Evolutionary conservation across 768 basidiomycete genomes (phyloP), one percentile per base, ranked within the genome.

Genomic region (Hypholoma sublateritium): DNA sequence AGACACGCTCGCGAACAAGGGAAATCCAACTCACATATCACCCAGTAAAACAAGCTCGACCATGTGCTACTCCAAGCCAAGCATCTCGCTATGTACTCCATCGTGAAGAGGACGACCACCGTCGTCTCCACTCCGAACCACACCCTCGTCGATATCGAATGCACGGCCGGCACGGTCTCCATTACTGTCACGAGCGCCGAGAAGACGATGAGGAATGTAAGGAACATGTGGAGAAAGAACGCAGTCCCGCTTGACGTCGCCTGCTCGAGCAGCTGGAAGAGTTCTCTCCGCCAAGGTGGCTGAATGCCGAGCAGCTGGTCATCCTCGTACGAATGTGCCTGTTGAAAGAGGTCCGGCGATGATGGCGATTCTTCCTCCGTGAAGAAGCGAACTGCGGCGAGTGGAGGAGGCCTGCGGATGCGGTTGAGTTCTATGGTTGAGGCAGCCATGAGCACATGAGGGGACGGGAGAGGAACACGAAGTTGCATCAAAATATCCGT

Each of bases 121-220:
- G 81, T 86, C 16, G 93, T 93, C 73, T 95, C 94, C 19, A 93
- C 67, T 1, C 94, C 94, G 59, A 96, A 96, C 85, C 94, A 93
- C 6, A 88, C 75, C 36, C 85, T 76, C 13, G 81, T 83, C 2
- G 85, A 81, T 2, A 87, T 83, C 9, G 81, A 79, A 66, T 89
- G 89, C 60, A 92, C 86, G 1, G 83, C 80, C 0, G 89, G 91
- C 1, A 93, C 85, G 0, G 91, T 93, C 69, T 93, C 91, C 22
- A 93, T 73, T 4, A 91, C 77, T 0, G 91, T 93, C 24, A 93
- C 83, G 37, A 89, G 60, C 1, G 91, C 91, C 1, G 88, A 89
- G 59, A 88, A 70, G 2, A 91, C 67, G 59, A 95, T 94, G 41
- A 91, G 77, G 12, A 78, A 79, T 0, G 90, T 93, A 25, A 82